phyloP scores from a whole-genome alignment of 2,329 filamentous ascomycete species.

The Arthrinium phaeospermum region DNA sequence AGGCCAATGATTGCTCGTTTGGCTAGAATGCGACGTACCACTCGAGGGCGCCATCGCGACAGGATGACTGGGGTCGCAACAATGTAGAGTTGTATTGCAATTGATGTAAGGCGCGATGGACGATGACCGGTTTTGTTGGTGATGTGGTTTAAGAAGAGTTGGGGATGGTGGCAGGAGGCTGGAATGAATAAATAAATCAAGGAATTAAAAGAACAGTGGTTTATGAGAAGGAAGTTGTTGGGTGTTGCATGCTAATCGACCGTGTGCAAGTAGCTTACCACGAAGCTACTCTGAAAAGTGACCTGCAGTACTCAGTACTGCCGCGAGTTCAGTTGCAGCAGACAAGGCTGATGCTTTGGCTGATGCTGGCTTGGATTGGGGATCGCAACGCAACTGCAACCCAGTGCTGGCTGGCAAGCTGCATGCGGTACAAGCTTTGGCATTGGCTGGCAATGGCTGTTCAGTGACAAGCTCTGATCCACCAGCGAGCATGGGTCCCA shows the following conservation, averaged over 20 bases:
- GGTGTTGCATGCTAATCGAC: not conserved
- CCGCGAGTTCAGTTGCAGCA: not conserved
- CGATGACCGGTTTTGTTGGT: not conserved
- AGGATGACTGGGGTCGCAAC: not conserved
- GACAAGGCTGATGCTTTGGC: slow-evolving; percentile 1
- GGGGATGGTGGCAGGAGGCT: not conserved
- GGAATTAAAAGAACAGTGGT: not conserved
- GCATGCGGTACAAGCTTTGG: not conserved
- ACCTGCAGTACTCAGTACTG: not conserved
- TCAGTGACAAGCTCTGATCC: slow-evolving; percentile 1
- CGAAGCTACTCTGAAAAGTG: not conserved
- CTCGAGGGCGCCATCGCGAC: slow-evolving; percentile 14
- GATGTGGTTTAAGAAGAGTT: not conserved
- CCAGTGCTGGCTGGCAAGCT: not conserved
- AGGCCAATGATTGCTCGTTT: not conserved
- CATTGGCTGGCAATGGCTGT: not conserved
- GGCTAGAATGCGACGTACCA: slow-evolving; percentile 1
- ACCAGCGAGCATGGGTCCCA: not conserved
- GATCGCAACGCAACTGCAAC: not conserved
- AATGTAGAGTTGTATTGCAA: not conserved
- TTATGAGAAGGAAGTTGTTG: not conserved
- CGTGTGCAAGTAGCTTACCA: not conserved
- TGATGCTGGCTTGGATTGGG: not conserved
- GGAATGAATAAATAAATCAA: slow-evolving; percentile 1
- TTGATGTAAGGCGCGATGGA: not conserved